These are phyloP conservation scores for Russula dissimulans DNA, from an alignment of 768 basidiomycete genomes.

Conservation along the genomic window DNA sequence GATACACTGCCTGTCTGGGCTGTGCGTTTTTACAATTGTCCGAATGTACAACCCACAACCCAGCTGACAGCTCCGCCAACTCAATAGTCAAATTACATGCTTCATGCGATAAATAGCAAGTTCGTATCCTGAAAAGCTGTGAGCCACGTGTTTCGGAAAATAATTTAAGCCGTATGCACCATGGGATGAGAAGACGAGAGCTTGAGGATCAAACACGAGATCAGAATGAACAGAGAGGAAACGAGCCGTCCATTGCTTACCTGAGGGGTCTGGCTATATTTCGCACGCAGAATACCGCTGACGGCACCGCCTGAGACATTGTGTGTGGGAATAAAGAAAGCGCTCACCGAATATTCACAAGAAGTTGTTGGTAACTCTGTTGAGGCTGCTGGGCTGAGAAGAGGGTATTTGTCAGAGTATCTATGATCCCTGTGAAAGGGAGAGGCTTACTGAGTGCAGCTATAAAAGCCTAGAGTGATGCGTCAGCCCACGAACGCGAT, in stretches of 20 bases:
- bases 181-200: slow-evolving; percentile 69
- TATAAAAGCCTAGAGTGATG: slow-evolving; percentile 46
- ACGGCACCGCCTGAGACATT: background rate
- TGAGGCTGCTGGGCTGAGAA: slow-evolving; percentile 36
- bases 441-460: slow-evolving; percentile 40
- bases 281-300: slow-evolving; percentile 46
- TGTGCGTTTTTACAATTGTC: no score
- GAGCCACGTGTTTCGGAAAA: background rate
- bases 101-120: slow-evolving; percentile 26
- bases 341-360: slow-evolving; percentile 45
- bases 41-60: no score
- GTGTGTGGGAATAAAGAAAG: background rate
- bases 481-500: background rate
- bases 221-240: background rate
- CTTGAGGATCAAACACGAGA: slow-evolving; percentile 12
- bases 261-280: slow-evolving; percentile 66
- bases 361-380: slow-evolving; percentile 58
- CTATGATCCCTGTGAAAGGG: background rate
- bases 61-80: background rate
- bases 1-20: no score
- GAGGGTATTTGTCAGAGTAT: background rate
- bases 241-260: background rate
- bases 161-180: slow-evolving; percentile 26
- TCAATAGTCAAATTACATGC: no score
- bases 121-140: slow-evolving; percentile 24